Base-by-base conservation (phyloP, 2,329 filamentous ascomycete genomes). In the Geosmithia flava region DNA sequence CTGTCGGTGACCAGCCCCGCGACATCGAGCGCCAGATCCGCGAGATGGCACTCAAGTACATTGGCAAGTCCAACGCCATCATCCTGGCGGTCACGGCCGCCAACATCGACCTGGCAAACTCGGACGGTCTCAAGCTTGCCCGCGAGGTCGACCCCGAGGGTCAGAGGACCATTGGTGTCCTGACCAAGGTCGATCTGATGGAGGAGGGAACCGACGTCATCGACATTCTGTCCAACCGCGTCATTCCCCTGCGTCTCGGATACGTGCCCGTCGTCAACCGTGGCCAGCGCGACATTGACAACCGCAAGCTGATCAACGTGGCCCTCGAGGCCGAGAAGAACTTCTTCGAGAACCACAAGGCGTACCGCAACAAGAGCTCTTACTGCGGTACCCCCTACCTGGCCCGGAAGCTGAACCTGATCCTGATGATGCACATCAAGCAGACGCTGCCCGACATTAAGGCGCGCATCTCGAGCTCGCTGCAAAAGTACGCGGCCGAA, bases 371-470 rank as follows among this genome's bases (percentile, higher is more conserved):
- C 71, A 98, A 98, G 81, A 90, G 88, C 62, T 87, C 90, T 6
- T 98, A 98, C 75, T 98, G 93, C 67, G 93, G 93, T 65, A 98
- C 93, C 3, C 93, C 93, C 3, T 98, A 98, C 62, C 75, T 98
- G 51, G 93, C 93, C 3, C 83, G 91, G 56, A 98, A 98, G 70
- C 80, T 98, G 51, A 98, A 98, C 69, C 75, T 98, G 59, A 97
- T 98, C 62, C 78, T 98, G 57, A 97, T 98, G 91, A 98, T 98
- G 93, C 93, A 98, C 73, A 98, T 98, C 74, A 98, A 98, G 71
- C 91, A 98, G 72, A 98, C 93, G 1, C 78, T 98, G 15, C 93
- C 93, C 41, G 93, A 98, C 62, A 98, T 98, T 74, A 98, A 98
- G 72, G 88, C 87, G 15, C 85, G 94, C 53, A 98, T 98, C 58